phyloP scores from a whole-genome alignment of 106 monocot genomes.

The Dioscorea zingiberensis region DNA sequence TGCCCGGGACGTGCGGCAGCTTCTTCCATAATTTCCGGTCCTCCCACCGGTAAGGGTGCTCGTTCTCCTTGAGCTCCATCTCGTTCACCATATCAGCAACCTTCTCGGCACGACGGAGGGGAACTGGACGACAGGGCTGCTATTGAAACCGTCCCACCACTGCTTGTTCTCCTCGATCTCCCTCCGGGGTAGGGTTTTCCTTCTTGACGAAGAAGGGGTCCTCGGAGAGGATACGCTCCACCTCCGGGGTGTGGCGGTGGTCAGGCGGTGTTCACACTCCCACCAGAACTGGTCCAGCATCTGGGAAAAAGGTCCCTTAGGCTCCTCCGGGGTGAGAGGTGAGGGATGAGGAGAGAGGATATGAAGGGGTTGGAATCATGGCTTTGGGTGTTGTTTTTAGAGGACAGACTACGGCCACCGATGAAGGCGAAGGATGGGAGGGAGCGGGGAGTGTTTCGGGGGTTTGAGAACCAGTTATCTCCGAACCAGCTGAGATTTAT shows the following conservation, averaged over 20 bases:
- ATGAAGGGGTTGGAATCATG: conserved; percentile 3
- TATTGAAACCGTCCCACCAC: conserved; percentile 67
- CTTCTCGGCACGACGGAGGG: conserved; percentile 43
- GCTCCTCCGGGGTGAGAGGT: not conserved
- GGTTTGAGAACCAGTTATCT: conserved; percentile 66
- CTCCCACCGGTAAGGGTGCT: conserved; percentile 54
- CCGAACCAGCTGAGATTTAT: conserved; percentile 61
- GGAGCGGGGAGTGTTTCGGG: conserved; percentile 12
- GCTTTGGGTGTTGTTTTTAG: conserved; percentile 12
- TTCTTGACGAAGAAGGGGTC: conserved; percentile 55
- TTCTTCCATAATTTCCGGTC: conserved; percentile 69
- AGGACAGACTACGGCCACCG: conserved; percentile 36
- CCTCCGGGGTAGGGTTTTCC: conserved; percentile 52
- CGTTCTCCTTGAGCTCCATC: conserved; percentile 71
- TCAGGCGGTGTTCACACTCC: conserved; percentile 69
- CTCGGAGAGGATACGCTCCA: conserved; percentile 56
- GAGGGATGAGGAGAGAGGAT: conserved; percentile 8
- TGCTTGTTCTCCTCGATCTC: conserved; percentile 57
- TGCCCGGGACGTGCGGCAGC: conserved; percentile 60
- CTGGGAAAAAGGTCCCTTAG: conserved; percentile 32
- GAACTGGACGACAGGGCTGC: conserved; percentile 69
- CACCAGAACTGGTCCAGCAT: conserved; percentile 81
- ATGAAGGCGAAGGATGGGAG: conserved; percentile 70
- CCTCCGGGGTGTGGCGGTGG: conserved; percentile 66
- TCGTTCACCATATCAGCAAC: conserved; percentile 60